These are phyloP conservation scores for Orbilia quercus DNA, from an alignment of 2,329 filamentous ascomycete species.

Conservation along the genomic window DNA sequence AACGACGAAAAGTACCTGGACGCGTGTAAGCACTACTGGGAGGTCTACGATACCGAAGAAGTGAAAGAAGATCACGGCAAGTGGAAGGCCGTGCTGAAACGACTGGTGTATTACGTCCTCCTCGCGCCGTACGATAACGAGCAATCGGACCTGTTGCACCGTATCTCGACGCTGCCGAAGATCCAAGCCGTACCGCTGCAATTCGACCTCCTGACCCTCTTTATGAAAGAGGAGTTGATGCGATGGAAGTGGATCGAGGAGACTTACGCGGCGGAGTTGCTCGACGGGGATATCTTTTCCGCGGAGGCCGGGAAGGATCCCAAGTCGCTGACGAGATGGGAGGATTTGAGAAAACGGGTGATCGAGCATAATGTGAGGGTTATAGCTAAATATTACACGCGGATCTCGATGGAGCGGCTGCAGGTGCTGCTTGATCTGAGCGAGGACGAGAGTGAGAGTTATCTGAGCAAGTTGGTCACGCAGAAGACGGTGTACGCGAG, in stretches of 20 bases:
- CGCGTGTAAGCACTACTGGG: constrained; percentile 96
- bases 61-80: constrained; percentile 90
- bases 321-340: constrained; percentile 87
- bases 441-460: constrained; percentile 97
- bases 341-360: constrained; percentile 95
- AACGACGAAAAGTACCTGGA: constrained; percentile 98
- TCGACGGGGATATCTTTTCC: constrained; percentile 87
- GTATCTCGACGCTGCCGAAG: constrained; percentile 85
- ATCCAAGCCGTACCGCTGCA: constrained; percentile 74
- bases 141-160: constrained; percentile 95
- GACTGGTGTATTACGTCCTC: constrained; percentile 97
- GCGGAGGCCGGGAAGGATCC: constrained; percentile 75
- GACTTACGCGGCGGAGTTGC: constrained; percentile 87
- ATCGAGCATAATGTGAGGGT: constrained; percentile 99
- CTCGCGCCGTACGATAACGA: constrained; percentile 98
- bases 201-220: constrained; percentile 83
- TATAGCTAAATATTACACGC: constrained; percentile 97
- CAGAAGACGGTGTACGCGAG: constrained; percentile 98
- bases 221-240: constrained; percentile 97
- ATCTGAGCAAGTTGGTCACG: constrained; percentile 95
- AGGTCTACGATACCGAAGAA: constrained; percentile 94
- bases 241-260: constrained; percentile 94
- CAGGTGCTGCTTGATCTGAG: constrained; percentile 90
- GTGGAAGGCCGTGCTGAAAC: constrained; percentile 85
- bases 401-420: constrained; percentile 89